Base-by-base conservation (phyloP, 2,329 filamentous ascomycete genomes). In the Phyllosticta citribraziliensis region DNA sequence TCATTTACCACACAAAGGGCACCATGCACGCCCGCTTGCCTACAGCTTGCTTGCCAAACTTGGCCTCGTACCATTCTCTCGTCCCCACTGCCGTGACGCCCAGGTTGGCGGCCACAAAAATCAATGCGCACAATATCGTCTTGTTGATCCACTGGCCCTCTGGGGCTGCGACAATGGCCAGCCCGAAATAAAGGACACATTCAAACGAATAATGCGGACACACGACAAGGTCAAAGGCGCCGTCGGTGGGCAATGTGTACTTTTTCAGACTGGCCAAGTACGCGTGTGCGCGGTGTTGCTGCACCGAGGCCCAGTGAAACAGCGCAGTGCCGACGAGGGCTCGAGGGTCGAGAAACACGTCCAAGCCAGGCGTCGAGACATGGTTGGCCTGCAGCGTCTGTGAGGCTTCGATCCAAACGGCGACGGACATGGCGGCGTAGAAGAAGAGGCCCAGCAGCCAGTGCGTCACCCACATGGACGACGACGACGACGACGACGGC, bases 161-260 rank as follows among this genome's bases (percentile, higher is more conserved):
- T 0, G 92, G 91, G 0, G 92, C 91, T 30, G 87, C 85, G 50
- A 88, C 73, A 54, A 94, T 75, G 2, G 90, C 83, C 65, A 99
- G 75, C n/a, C 87, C 82, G 20, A 91, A 70, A 72, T 99, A 97
- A 62, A 97, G 84, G 51, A 88, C 71, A 70, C 89, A 92, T 76
- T 97, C 94, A 69, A 88, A 90, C 3, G 88, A 88, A 74, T 97
- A 99, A 75, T 99, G 94, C 19, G 94, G 91, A 67, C 89, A 95
- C 50, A 97, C 75, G 22, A 95, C 74, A 62, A 80, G 78, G 53
- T 79, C 78, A 73, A 97, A 99, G 62, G 88, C 75, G 2, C 87
- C 86, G 63, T 88, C 81, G 2, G 81, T 77, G 0, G 93, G 93
- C 24, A 97, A 79, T 11, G 88, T 88, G 74, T 99, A 97, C 22